Evolutionary conservation across 2,329 filamentous ascomycete genomes (phyloP).

Genomic region (Verticillium nonalfalfae): DNA sequence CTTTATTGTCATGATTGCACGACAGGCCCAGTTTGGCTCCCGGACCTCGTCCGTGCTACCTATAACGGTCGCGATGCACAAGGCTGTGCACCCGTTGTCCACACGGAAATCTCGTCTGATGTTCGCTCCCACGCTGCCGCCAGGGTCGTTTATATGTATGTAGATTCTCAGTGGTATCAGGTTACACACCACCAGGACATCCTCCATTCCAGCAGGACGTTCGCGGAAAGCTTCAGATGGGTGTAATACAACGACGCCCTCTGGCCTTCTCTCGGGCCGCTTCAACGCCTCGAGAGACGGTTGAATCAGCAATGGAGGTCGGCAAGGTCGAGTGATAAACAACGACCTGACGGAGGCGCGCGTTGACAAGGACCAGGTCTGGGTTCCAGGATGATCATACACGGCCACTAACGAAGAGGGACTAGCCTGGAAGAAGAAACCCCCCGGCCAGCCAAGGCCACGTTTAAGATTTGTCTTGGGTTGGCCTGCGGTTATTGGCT

Average conservation of each 20-base stretch:
- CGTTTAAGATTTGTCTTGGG: not conserved
- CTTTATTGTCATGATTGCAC: not conserved
- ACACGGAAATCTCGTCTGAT: not conserved
- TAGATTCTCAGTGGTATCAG: not conserved
- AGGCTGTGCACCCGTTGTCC: not conserved
- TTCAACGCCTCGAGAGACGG: not conserved
- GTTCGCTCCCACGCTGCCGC: not conserved
- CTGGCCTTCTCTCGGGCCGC: not conserved
- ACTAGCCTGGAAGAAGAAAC: not conserved
- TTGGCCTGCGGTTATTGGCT: not conserved
- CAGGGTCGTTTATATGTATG: too few species aligned
- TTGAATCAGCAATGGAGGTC: not conserved
- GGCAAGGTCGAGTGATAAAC: not conserved
- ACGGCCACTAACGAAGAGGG: not conserved
- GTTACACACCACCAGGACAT: not conserved
- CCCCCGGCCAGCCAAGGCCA: not conserved
- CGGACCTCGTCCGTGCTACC: not conserved
- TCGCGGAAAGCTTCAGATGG: not conserved
- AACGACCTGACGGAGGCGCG: not conserved
- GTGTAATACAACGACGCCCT: not conserved
- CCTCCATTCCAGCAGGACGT: not conserved
- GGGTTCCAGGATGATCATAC: not conserved
- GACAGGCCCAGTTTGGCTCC: not conserved
- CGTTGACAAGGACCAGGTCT: not conserved
- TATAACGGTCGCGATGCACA: not conserved